These are phyloP conservation scores for Komagataella mondaviorum DNA, from an alignment of 805 yeast species.

Conservation along the genomic window DNA sequence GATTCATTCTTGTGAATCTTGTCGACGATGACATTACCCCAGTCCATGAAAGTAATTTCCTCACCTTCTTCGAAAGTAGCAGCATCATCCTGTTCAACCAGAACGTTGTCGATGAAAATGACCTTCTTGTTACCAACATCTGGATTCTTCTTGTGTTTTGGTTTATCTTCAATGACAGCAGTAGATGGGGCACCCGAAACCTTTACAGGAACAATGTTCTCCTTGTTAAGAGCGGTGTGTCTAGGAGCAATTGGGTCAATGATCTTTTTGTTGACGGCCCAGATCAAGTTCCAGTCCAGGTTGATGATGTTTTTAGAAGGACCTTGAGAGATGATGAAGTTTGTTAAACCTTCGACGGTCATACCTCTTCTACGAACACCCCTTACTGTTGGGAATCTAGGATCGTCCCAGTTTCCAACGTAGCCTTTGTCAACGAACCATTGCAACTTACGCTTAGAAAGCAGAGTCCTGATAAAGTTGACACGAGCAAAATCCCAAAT, in stretches of 20 bases:
- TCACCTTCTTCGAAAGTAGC: constrained; percentile 58
- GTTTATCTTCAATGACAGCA: constrained; percentile 56
- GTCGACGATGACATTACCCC: constrained; percentile 88
- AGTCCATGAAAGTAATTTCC: constrained; percentile 96
- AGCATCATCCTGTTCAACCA: constrained; percentile 83
- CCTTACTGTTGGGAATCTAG: constrained; percentile 98
- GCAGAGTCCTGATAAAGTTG: constrained; percentile 88
- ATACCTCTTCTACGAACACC: constrained; percentile 99
- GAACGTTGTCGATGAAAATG: constrained; percentile 43
- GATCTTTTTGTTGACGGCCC: constrained; percentile 96
- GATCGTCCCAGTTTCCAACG: constrained; percentile 96
- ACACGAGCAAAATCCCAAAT: constrained; percentile 98
- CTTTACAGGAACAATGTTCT: constrained; percentile 56
- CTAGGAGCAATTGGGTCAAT: constrained; percentile 97
- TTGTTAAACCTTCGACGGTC: constrained; percentile 95
- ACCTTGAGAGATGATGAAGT: constrained; percentile 90
- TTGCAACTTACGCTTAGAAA: constrained; percentile 95
- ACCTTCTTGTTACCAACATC: constrained; percentile 80
- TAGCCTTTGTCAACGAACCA: constrained; percentile 93
- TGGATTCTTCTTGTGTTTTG: constrained; percentile 92
- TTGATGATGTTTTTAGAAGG: constrained; percentile 95
- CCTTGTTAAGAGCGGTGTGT: constrained; percentile 63
- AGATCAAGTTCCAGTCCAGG: constrained; percentile 93
- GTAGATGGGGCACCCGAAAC: constrained; percentile 57
- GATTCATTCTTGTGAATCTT: constrained; percentile 47